Percentiles rank a stretch among this genome's conserved stretches.
Conservation (phyloP, 345 rosid species). For the Combretum micranthum region DNA sequence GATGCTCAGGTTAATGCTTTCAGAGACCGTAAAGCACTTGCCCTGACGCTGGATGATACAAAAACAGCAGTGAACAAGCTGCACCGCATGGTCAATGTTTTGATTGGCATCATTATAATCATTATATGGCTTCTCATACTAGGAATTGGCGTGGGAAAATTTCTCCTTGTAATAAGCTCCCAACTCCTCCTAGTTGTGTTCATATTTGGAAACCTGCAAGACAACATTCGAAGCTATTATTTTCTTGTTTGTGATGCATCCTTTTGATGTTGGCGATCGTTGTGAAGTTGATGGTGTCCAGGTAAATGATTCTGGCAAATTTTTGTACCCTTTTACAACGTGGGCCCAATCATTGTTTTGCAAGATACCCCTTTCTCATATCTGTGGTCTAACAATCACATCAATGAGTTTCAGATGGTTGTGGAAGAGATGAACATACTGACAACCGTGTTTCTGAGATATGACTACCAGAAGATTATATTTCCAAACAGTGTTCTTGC, state of each 20-base stretch:
- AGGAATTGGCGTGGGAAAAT: conserved; percentile 23
- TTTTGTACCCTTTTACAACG: not conserved
- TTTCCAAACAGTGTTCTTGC: conserved; percentile 30
- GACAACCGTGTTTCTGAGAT: conserved; percentile 32
- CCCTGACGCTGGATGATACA: conserved; percentile 37
- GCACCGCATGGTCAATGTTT: conserved; percentile 27
- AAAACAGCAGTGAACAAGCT: conserved; percentile 46
- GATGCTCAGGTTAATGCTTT: conserved; percentile 32
- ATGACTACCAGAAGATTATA: conserved; percentile 30
- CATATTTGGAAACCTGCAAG: conserved; percentile 40
- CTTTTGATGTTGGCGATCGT: conserved; percentile 42
- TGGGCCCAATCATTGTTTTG: not conserved
- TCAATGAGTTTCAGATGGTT: conserved; percentile 21
- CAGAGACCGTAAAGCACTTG: conserved; percentile 41
- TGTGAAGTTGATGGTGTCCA: conserved; percentile 35
- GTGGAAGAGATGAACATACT: conserved; percentile 44
- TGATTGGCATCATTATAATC: conserved; percentile 21
- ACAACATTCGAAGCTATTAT: conserved; percentile 32
- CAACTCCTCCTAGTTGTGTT: conserved; percentile 35
- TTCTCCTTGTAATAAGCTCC: conserved; percentile 28
- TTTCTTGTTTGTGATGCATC: conserved; percentile 42
- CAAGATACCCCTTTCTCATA: not conserved
- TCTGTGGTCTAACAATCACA: not conserved
- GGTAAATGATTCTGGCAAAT: conserved; percentile 11
- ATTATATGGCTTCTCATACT: conserved; percentile 31